Evolutionary conservation across 164 flowering plant genomes (phyloP).

Genomic region (Sedum album): DNA sequence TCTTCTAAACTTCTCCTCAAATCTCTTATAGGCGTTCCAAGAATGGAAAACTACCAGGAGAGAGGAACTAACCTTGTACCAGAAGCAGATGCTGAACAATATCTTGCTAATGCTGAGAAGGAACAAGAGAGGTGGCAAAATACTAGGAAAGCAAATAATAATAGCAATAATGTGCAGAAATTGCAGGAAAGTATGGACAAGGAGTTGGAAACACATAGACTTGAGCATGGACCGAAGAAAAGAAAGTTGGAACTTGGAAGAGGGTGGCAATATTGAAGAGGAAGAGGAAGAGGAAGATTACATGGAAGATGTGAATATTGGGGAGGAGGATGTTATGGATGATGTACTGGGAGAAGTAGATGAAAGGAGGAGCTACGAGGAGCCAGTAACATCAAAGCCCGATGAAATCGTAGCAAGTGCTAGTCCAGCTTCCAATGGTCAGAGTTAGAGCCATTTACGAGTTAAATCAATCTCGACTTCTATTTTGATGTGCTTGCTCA

Average conservation of each 20-base stretch:
- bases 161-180: conserved; percentile 44
- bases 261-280: conserved; percentile 57
- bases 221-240: conserved; percentile 92
- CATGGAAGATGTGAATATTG: conserved; percentile 85
- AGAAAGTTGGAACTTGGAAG: conserved; percentile 66
- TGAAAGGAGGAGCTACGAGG: conserved; percentile 39
- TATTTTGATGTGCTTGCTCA: no score
- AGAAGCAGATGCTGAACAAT: conserved; percentile 66
- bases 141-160: conserved; percentile 53
- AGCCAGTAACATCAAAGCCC: conserved; percentile 8
- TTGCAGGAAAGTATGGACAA: conserved; percentile 97
- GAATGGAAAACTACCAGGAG: conserved; percentile 84
- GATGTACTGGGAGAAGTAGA: conserved; percentile 77
- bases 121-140: conserved; percentile 88
- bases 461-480: neutral
- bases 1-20: no score
- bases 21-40: conserved; percentile 64
- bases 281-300: conserved; percentile 85
- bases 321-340: conserved; percentile 93
- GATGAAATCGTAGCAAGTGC: neutral
- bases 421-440: no score
- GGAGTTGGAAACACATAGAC: conserved; percentile 88
- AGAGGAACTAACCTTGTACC: conserved; percentile 78
- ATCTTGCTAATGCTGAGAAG: conserved; percentile 64
- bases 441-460: no score